Conservation (phyloP, 2,329 filamentous ascomycete genomes). For the Alternaria viburni region DNA sequence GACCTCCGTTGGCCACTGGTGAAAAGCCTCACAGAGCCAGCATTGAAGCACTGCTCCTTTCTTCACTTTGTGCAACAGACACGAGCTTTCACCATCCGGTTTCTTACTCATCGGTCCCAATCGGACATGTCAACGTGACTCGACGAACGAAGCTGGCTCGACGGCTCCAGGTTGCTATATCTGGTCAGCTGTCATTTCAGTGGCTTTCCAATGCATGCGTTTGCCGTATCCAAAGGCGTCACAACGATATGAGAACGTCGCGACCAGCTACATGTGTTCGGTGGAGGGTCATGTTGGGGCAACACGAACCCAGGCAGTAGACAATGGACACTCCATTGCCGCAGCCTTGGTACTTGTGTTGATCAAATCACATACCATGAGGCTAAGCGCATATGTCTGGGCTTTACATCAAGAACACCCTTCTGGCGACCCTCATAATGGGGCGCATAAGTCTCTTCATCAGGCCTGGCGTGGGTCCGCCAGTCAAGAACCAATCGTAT, state of each 20-base stretch:
- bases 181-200: neutral
- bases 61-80: no score
- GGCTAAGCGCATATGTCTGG: neutral
- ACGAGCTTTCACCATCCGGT: neutral
- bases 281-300: neutral
- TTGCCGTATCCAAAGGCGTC: neutral
- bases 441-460: neutral
- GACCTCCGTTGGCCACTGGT: neutral
- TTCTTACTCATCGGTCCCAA: neutral
- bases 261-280: accelerated
- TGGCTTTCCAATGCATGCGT: neutral
- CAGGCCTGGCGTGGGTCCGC: neutral
- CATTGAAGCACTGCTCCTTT: neutral
- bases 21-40: neutral
- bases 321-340: neutral
- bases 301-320: neutral
- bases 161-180: neutral
- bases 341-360: neutral
- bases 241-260: neutral
- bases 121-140: neutral
- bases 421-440: conserved; percentile 13
- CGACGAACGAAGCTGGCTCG: neutral
- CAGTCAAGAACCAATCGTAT: conserved; percentile 19
- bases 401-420: conserved; percentile 15
- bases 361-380: neutral